A percentile compares a stretch with the other conserved stretches of the same genome.
These are phyloP conservation scores for Xylaria sp. DNA, from an alignment of 2,329 filamentous ascomycete species.

Conservation along the genomic window DNA sequence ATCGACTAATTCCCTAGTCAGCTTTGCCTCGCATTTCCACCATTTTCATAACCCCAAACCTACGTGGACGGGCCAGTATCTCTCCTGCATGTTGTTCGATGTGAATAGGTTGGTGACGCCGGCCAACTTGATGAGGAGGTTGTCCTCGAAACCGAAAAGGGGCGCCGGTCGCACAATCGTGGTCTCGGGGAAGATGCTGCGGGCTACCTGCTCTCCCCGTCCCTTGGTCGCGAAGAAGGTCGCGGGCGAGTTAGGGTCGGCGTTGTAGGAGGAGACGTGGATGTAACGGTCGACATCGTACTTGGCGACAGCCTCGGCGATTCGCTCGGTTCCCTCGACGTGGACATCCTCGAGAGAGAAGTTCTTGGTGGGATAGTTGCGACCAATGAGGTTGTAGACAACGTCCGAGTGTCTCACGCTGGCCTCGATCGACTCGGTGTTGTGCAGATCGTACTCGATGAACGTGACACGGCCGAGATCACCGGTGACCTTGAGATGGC, in stretches of 20 bases:
- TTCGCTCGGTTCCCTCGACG: conserved; percentile 85
- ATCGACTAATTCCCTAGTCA: conserved; percentile 54
- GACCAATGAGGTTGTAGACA: conserved; percentile 92
- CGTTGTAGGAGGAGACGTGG: conserved; percentile 94
- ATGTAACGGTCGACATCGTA: conserved; percentile 97
- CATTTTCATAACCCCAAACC: conserved; percentile 25
- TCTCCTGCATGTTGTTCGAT: conserved; percentile 88
- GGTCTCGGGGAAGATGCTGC: conserved; percentile 90
- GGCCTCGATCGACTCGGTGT: conserved; percentile 93
- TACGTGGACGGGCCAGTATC: conserved; percentile 87
- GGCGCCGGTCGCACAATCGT: conserved; percentile 93
- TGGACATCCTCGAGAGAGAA: conserved; percentile 91
- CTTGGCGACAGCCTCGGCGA: conserved; percentile 90
- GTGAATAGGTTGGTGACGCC: conserved; percentile 76
- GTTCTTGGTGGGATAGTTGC: conserved; percentile 97
- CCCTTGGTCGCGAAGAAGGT: conserved; percentile 93
- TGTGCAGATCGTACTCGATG: conserved; percentile 89
- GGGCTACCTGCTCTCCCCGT: conserved; percentile 73
- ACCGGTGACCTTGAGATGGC: conserved; percentile 92
- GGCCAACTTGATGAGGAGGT: conserved; percentile 80
- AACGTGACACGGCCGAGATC: conserved; percentile 88
- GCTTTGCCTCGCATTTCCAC: conserved; percentile 2
- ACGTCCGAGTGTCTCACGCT: conserved; percentile 95
- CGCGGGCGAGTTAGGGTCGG: conserved; percentile 69
- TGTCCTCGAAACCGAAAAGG: conserved; percentile 92